Base-by-base conservation (phyloP, 148 eudicot species). In the Persicaria maculosa region DNA sequence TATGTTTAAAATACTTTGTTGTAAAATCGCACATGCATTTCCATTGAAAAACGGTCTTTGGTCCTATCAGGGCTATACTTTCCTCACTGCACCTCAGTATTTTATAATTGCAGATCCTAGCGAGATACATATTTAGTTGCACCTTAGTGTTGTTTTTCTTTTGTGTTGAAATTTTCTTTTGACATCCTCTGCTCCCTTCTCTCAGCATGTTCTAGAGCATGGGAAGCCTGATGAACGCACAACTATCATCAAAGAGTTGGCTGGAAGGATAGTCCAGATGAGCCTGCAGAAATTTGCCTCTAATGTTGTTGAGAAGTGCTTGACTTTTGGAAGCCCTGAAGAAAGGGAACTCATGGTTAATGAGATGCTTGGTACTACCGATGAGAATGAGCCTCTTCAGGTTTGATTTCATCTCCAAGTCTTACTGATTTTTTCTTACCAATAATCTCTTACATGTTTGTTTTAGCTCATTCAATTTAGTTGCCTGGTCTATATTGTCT, bases 341-440 rank as follows among this genome's bases (percentile, higher is more conserved):
- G 96, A 95, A 79, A 93, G 97, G 4, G 96, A 86, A 74, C 79
- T 95, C 59, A 77, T 95, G 84, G 96, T 92, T 47, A 84, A 82
- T 76, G 98, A 95, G 90, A 95, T 95, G 96, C 92, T 95, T 79
- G 98, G 98, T 73, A 79, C 93, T 50, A 95, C 98, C 69, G 98
- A 95, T 86, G 98, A 95, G 79, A 95, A 95, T 79, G 98, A 92
- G 84, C 98, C 98, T 78, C 97, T 95, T 79, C 97, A 95, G 97
- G 98, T 95, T 70, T 58, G 83, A 74, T 59, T 52, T 59, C 17
- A 69, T 71, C 50, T 36, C 4, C 71, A 36, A 64, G 31, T 76
- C 47, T 43, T 15, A 9, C 8, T 54, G 62, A 48, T 50, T 17
- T 2, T 53, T 20, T 14, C 5, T 50, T 7, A 19, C 17, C 8